A percentile compares a stretch with the other conserved stretches of the same genome.
Evolutionary conservation across 2,329 filamentous ascomycete species (phyloP).

Genomic region (Xylariales sp.): DNA sequence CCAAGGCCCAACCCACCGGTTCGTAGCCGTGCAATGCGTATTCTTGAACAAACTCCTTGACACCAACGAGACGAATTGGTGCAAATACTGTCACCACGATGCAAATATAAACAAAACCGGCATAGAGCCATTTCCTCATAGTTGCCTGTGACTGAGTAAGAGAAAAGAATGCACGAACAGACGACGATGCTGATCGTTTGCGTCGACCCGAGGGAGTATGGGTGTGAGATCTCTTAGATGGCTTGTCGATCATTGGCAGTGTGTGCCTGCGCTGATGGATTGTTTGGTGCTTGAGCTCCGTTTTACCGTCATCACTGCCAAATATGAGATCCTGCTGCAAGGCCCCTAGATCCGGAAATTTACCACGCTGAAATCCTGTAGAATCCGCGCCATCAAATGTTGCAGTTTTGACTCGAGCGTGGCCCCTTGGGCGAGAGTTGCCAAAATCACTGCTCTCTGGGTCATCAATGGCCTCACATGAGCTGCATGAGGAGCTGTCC

Average conservation of each 20-base stretch:
- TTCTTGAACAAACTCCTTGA: constrained; percentile 64
- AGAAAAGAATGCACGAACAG: constrained; percentile 69
- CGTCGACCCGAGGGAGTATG: constrained; percentile 61
- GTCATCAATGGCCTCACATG: constrained; percentile 25
- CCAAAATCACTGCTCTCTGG: constrained; percentile 19
- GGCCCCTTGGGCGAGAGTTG: constrained; percentile 7
- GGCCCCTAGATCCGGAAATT: neutral
- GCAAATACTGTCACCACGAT: constrained; percentile 63
- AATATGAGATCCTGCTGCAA: constrained; percentile 7
- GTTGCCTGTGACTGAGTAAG: constrained; percentile 76
- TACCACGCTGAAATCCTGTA: constrained; percentile 7
- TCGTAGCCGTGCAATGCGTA: constrained; percentile 69
- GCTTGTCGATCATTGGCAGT: constrained; percentile 38
- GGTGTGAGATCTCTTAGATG: constrained; percentile 33
- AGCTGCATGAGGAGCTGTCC: constrained; percentile 26
- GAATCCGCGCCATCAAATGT: constrained; percentile 11
- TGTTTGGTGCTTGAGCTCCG: constrained; percentile 10
- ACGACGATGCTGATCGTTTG: constrained; percentile 61
- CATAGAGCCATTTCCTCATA: constrained; percentile 78
- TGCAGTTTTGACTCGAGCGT: constrained; percentile 14
- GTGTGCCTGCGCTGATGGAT: constrained; percentile 42
- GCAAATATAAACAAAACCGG: constrained; percentile 68
- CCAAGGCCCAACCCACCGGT: constrained; percentile 87
- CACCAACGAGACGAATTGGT: constrained; percentile 40
- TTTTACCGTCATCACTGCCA: neutral